A percentile compares a stretch with the other conserved stretches of the same genome.
These are phyloP conservation scores for Boletus reticuloceps DNA, from an alignment of 768 basidiomycete species.

Conservation along the genomic window DNA sequence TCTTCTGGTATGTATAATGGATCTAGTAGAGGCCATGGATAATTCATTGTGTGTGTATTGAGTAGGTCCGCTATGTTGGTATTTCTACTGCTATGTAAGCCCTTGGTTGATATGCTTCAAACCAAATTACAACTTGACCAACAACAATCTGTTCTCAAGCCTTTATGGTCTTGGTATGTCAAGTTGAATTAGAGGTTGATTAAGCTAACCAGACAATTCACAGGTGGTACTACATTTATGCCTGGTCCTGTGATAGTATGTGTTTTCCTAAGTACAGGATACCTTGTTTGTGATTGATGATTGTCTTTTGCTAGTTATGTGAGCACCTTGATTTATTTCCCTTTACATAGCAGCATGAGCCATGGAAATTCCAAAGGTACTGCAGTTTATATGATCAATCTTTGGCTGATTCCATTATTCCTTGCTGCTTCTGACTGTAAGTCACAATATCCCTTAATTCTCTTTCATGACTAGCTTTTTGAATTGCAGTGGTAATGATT, in stretches of 20 bases:
- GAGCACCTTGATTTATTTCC: neutral
- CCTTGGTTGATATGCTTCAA: neutral
- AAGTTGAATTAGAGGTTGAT: neutral
- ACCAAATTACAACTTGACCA: neutral
- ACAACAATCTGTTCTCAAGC: neutral
- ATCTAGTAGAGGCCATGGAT: no score
- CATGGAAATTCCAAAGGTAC: neutral
- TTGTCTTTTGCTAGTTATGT: neutral
- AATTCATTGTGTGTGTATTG: neutral
- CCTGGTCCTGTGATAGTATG: constrained; percentile 1
- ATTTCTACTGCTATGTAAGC: constrained; percentile 1
- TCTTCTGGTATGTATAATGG: neutral
- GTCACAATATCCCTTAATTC: neutral
- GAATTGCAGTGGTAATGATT: no score
- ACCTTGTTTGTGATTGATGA: neutral
- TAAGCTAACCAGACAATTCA: neutral
- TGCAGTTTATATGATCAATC: neutral
- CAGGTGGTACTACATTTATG: constrained; percentile 1
- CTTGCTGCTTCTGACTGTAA: neutral
- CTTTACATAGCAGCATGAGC: no score
- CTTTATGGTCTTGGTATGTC: neutral
- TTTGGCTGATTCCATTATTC: neutral
- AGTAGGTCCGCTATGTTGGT: constrained; percentile 5
- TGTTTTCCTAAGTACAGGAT: neutral
- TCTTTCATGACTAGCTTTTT: no score